A percentile compares a stretch with the other conserved stretches of the same genome.
Conservation (phyloP, 495 filamentous ascomycete genomes). For the Chaetomium tenue region DNA sequence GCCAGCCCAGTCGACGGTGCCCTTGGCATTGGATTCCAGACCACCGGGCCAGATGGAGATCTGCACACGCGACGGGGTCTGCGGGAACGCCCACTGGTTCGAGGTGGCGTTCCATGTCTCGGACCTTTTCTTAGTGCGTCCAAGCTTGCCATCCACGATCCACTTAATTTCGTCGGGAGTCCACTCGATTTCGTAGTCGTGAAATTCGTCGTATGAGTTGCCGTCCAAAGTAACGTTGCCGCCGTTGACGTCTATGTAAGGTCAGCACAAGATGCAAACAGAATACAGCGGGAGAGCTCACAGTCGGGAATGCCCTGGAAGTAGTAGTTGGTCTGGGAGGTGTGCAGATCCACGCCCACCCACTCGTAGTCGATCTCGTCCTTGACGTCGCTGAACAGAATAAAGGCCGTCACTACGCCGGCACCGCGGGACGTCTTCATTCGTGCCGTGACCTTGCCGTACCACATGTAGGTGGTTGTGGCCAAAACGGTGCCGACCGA, state of each 20-base stretch:
- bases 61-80: constrained; percentile 90
- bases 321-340: constrained; percentile 93
- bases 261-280: constrained; percentile 15
- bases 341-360: constrained; percentile 73
- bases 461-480: constrained; percentile 92
- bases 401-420: constrained; percentile 95
- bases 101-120: constrained; percentile 82
- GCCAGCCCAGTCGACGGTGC: constrained; percentile 90
- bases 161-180: constrained; percentile 79
- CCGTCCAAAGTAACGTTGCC: constrained; percentile 64
- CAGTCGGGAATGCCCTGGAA: constrained; percentile 92
- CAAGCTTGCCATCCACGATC: constrained; percentile 74
- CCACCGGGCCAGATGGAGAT: constrained; percentile 97
- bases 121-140: constrained; percentile 68
- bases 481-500: constrained; percentile 85
- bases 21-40: constrained; percentile 68
- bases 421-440: constrained; percentile 81
- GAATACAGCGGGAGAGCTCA: constrained; percentile 48
- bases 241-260: constrained; percentile 62
- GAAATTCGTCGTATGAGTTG: constrained; percentile 75
- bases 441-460: constrained; percentile 82
- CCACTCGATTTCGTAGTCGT: constrained; percentile 95
- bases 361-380: constrained; percentile 98
- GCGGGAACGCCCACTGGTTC: constrained; percentile 84
- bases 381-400: constrained; percentile 89